Evolutionary conservation across 140 eudicot genomes (phyloP).

Genomic region (Flaveria floridana): DNA sequence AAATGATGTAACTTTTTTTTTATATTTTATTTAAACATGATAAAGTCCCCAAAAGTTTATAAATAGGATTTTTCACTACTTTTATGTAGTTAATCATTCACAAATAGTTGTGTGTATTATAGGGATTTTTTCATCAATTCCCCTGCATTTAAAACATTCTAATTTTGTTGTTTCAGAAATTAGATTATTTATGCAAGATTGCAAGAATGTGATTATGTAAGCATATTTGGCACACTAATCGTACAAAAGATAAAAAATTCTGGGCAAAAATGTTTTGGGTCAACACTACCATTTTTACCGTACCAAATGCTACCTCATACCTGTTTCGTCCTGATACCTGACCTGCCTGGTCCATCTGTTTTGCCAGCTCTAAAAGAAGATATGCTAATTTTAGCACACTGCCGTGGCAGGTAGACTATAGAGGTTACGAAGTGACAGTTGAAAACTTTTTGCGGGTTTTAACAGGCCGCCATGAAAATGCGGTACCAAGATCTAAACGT

Average conservation of each 20-base stretch:
- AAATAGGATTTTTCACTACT: no score
- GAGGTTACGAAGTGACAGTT: constrained; percentile 98
- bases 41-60: no score
- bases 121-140: no score
- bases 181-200: neutral
- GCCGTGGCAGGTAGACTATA: constrained; percentile 73
- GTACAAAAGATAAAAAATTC: neutral
- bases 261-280: neutral
- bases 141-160: no score
- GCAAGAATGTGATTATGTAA: neutral
- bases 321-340: neutral
- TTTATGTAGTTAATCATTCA: no score
- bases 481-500: constrained; percentile 97
- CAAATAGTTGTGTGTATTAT: no score
- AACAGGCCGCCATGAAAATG: constrained; percentile 90
- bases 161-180: no score
- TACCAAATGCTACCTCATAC: neutral
- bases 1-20: no score
- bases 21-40: no score
- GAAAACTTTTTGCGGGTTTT: constrained; percentile 86
- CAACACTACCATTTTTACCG: neutral
- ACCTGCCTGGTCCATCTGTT: neutral
- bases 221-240: neutral
- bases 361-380: constrained; percentile 9
- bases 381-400: constrained; percentile 32